Evolutionary conservation across 129 eudicot species (phyloP).

Genomic region (Calendula officinalis): DNA sequence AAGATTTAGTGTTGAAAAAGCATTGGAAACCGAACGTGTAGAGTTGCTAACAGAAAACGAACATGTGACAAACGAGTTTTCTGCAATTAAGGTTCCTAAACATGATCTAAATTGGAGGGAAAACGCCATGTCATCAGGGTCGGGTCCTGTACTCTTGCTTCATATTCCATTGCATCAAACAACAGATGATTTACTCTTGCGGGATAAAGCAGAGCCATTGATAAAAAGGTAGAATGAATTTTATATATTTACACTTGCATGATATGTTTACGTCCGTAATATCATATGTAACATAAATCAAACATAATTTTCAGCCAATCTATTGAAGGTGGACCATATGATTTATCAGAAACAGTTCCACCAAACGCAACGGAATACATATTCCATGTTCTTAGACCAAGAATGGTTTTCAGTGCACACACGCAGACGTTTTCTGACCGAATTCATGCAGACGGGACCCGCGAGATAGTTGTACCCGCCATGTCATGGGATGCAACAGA

Average conservation of each 20-base stretch:
- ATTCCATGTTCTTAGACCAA: constrained; percentile 55
- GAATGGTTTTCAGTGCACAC: constrained; percentile 55
- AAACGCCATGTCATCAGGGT: constrained; percentile 43
- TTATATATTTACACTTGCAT: not conserved
- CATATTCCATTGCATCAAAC: constrained; percentile 57
- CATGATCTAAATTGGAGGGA: constrained; percentile 48
- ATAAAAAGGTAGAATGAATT: constrained; percentile 26
- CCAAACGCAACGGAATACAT: constrained; percentile 57
- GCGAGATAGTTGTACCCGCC: constrained; percentile 27
- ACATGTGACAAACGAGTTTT: constrained; percentile 5
- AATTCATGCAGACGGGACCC: constrained; percentile 52
- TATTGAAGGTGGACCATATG: constrained; percentile 23
- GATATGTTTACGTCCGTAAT: not conserved
- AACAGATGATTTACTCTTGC: constrained; percentile 5
- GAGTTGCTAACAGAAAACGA: constrained; percentile 35
- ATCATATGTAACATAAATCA: constrained; percentile 7
- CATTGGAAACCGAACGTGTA: constrained; percentile 45
- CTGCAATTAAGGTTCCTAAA: constrained; percentile 27
- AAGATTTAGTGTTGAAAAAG: constrained; percentile 47
- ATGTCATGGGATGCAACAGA: no score
- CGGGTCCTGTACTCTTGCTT: constrained; percentile 59
- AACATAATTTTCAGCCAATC: constrained; percentile 29
- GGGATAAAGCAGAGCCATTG: constrained; percentile 11
- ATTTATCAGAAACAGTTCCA: constrained; percentile 44
- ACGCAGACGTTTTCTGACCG: constrained; percentile 42